Base-by-base conservation (phyloP, 1,139 yeast species). In the Protomyces inundatus region DNA sequence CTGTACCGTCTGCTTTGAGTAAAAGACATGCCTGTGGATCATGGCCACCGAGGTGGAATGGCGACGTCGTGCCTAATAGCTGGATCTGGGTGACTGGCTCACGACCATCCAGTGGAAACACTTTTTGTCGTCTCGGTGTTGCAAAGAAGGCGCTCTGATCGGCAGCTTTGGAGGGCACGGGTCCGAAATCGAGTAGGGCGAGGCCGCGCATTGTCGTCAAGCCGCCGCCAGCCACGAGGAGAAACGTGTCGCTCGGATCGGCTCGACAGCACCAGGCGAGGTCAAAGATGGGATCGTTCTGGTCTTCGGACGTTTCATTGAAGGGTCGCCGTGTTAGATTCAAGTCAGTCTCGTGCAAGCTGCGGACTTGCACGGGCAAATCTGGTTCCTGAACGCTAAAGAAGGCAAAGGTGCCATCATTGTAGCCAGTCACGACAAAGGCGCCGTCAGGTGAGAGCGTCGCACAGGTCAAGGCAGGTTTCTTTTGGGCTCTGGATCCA, bases 371-470 rank as follows among this genome's bases (percentile, higher is more conserved):
- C 6, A 93, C 77, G 55, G 86, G 75, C n/a, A 37, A 6, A 12
- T 83, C 82, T 0, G 95, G 96, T 51, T 86, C 85, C 46, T 84
- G 81, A 0, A 89, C 86, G 74, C 93, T 98, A 97, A 98, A 95
- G 71, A 93, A 93, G 4, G 84, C 96, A 55, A 95, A 71, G 0
- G 95, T 82, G 60, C 91, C 93, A 70, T 91, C 97, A 23, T 77
- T 83, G 72, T 91, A 95, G 1, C 84, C 82, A 0, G 96, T 86
- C 14, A 88, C 80, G 4, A 90, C 77, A 73, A 91, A 96, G 55
- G 90, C 80, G 0, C 98, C 97, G 73, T 90, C 90, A 1, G 99
- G 98, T 73, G 91, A 97, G 83, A 89, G 93, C 51, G 84, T 79
- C 0, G 97, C 86, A 62, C 83, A 84, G 1, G 78, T 70, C 1